Evolutionary conservation across 2,329 filamentous ascomycete species (phyloP).

Genomic region (Didymella lethalis): DNA sequence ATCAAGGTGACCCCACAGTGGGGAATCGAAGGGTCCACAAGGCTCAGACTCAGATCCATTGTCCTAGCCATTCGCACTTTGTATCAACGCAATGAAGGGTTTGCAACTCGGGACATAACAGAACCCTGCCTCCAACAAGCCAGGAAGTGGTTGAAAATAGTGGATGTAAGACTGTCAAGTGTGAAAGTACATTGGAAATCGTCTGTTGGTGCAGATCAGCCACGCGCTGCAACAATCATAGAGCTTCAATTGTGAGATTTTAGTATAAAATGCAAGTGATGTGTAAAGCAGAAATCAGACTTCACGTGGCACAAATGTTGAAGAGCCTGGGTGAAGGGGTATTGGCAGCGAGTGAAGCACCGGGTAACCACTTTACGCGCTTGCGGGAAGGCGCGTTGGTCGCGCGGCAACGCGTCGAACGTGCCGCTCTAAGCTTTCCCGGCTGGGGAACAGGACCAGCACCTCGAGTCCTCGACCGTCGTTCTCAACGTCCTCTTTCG

Average conservation of each 20-base stretch:
- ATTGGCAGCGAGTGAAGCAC: not conserved
- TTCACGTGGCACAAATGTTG: not conserved
- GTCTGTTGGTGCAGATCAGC: not conserved
- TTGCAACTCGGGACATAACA: not conserved
- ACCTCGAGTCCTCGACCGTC: conserved; percentile 28
- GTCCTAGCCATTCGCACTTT: not conserved
- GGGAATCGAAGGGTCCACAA: conserved; percentile 18
- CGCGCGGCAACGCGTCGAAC: conserved; percentile 21
- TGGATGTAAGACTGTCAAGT: not conserved
- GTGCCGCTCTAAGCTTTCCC: conserved; percentile 21
- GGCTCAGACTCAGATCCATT: not conserved
- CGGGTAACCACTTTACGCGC: conserved; percentile 20
- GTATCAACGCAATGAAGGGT: not conserved
- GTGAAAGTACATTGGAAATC: too few relatives aligned
- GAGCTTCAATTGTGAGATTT: not conserved
- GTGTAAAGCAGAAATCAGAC: not conserved
- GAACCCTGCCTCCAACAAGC: too few relatives aligned
- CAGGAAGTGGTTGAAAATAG: not conserved
- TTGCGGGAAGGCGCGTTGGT: conserved; percentile 21
- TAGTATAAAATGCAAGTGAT: not conserved
- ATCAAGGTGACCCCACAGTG: conserved; percentile 20
- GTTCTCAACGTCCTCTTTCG: conserved; percentile 19
- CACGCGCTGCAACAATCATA: not conserved
- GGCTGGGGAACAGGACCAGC: conserved; percentile 18
- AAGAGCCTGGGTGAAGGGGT: not conserved